phyloP scores from a whole-genome alignment of 208 protist genomes.

The Trypanosoma cruzi region DNA sequence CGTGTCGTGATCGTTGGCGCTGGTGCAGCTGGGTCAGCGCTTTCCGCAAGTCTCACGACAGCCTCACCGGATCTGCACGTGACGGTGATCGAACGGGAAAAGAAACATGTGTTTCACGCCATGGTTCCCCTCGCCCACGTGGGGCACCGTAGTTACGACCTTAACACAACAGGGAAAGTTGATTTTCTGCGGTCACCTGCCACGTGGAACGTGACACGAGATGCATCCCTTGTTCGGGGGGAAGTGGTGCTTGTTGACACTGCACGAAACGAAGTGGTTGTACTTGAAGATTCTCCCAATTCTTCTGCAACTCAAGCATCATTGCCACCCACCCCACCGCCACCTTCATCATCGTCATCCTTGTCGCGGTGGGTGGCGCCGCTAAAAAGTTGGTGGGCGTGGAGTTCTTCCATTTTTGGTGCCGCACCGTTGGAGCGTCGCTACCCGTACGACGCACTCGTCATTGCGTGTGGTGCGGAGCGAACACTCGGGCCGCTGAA shows the following conservation, averaged over 20 bases:
- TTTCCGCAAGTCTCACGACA: conserved; percentile 62
- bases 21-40: conserved; percentile 59
- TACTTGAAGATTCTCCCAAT: conserved; percentile 21
- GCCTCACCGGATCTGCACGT: conserved; percentile 54
- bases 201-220: conserved; percentile 80
- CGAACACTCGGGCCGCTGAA: conserved; percentile 49
- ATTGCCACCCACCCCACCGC: neutral
- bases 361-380: neutral
- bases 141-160: conserved; percentile 89
- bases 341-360: conserved; percentile 8
- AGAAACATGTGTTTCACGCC: conserved; percentile 61
- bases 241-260: conserved; percentile 62
- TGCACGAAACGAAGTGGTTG: conserved; percentile 48
- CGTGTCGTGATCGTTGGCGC: conserved; percentile 81
- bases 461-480: conserved; percentile 72
- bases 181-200: conserved; percentile 71
- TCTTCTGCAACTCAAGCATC: neutral
- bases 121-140: conserved; percentile 74
- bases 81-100: conserved; percentile 80
- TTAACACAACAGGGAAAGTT: conserved; percentile 68
- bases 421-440: conserved; percentile 27
- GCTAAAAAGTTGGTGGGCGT: conserved; percentile 10
- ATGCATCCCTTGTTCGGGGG: conserved; percentile 65
- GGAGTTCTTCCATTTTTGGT: neutral
- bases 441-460: conserved; percentile 81